Conservation (phyloP, 106 monocot species). For the Acorus calamus region DNA sequence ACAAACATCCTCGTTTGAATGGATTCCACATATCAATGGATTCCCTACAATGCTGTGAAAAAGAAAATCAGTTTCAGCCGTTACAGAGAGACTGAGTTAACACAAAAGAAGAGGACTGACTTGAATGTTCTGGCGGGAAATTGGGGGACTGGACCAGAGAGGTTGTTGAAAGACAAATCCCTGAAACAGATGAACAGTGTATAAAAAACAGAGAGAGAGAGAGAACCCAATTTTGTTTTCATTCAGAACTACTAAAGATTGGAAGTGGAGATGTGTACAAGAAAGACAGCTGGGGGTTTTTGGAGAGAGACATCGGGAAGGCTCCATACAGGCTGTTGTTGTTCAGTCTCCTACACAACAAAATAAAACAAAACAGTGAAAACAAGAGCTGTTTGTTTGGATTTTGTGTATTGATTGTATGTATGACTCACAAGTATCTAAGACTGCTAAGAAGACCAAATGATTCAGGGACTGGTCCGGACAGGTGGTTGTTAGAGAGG, state of each 20-base stretch:
- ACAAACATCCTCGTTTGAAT: constrained; percentile 29
- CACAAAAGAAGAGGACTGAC: constrained; percentile 17
- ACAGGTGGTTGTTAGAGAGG: constrained; percentile 77
- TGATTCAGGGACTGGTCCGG: constrained; percentile 59
- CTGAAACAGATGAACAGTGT: constrained; percentile 17
- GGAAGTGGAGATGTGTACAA: constrained; percentile 28
- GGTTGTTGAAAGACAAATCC: constrained; percentile 95
- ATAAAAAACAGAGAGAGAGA: constrained; percentile 2
- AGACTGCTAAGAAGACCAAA: constrained; percentile 53
- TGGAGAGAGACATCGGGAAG: constrained; percentile 66
- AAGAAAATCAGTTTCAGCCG: neutral
- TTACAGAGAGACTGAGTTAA: neutral
- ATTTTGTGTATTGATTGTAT: neutral
- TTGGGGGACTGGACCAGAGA: constrained; percentile 68
- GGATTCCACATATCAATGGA: constrained; percentile 72
- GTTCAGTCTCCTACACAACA: constrained; percentile 65
- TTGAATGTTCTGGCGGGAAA: constrained; percentile 90
- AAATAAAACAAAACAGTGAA: neutral
- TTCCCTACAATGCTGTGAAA: constrained; percentile 58
- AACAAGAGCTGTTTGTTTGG: neutral
- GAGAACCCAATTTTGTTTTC: neutral
- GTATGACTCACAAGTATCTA: constrained; percentile 63
- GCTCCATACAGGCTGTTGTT: constrained; percentile 83
- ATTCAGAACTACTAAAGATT: neutral
- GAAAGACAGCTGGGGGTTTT: constrained; percentile 66